Evolutionary conservation across 306 rosid genomes (phyloP).

Genomic region (Medicago arabica): DNA sequence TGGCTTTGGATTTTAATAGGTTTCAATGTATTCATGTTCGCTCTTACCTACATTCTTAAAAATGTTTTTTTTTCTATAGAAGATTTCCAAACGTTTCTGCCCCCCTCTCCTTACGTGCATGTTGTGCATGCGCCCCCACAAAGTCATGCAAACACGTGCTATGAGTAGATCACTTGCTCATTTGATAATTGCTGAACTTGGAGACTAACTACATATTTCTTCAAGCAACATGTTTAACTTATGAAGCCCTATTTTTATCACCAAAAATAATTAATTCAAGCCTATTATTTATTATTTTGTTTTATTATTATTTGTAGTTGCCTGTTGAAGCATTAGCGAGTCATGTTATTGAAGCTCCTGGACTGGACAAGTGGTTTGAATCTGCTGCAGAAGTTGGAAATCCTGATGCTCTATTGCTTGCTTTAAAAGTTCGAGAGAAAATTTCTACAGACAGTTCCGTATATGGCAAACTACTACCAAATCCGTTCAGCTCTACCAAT

Average conservation of each 20-base stretch:
- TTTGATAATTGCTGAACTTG: conserved; percentile 5
- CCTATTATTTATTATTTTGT: conserved; percentile 5
- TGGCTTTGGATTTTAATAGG: conserved; percentile 10
- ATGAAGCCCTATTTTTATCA: not conserved
- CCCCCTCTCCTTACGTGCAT: not conserved
- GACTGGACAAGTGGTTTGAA: conserved; percentile 80
- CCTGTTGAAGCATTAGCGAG: conserved; percentile 59
- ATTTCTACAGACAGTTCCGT: conserved; percentile 51
- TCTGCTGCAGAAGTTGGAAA: conserved; percentile 80
- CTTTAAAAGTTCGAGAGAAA: conserved; percentile 69
- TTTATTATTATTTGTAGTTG: conserved; percentile 55
- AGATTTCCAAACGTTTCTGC: conserved; percentile 10
- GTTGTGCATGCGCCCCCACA: not conserved
- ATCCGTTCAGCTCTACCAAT: conserved; percentile 65
- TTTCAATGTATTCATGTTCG: conserved; percentile 3
- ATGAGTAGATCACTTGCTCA: conserved; percentile 13
- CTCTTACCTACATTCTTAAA: not conserved
- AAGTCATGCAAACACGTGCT: conserved; percentile 14
- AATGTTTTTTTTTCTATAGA: not conserved
- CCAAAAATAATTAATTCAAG: conserved; percentile 3
- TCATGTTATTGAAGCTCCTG: conserved; percentile 82
- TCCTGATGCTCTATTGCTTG: conserved; percentile 91
- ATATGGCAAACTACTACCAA: conserved; percentile 73
- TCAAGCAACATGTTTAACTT: conserved; percentile 3
- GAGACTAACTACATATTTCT: conserved; percentile 6